A percentile compares a stretch with the other conserved stretches of the same genome.
These are phyloP conservation scores for Penicillium egyptiacum DNA, from an alignment of 495 filamentous ascomycete genomes.

Conservation along the genomic window DNA sequence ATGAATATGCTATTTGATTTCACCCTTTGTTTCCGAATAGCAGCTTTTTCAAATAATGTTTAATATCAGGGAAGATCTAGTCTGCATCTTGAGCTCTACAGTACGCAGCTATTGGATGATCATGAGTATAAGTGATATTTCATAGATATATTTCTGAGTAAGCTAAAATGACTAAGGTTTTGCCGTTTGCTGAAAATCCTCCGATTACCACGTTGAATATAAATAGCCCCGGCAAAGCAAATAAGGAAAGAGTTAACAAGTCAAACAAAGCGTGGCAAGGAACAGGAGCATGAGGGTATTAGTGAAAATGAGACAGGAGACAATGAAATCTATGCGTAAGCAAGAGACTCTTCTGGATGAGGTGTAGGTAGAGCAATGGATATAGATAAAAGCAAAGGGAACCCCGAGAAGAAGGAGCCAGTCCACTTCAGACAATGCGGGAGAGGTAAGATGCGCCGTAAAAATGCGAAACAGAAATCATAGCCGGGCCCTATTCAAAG, in stretches of 20 bases:
- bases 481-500: slow-evolving; percentile 8
- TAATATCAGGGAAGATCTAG: background rate
- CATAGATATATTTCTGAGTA: background rate
- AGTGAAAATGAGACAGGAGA: slow-evolving; percentile 10
- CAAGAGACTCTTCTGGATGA: background rate
- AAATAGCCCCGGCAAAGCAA: background rate
- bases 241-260: background rate
- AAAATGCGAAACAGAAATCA: slow-evolving; percentile 21
- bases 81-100: background rate
- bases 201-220: background rate
- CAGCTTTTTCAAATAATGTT: no score
- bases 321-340: slow-evolving; percentile 16
- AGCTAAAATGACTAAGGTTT: slow-evolving; percentile 5
- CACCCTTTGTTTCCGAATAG: background rate
- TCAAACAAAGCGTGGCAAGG: background rate
- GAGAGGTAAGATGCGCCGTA: slow-evolving; percentile 21
- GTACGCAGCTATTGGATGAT: background rate
- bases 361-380: slow-evolving; percentile 7
- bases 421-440: slow-evolving; percentile 22
- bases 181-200: slow-evolving; percentile 1
- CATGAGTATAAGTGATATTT: background rate
- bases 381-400: slow-evolving; percentile 6
- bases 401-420: slow-evolving; percentile 20
- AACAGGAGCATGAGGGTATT: slow-evolving; percentile 24
- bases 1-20: background rate